Base-by-base conservation (phyloP, 768 basidiomycete species). In the Boletus pseudopeckii region DNA sequence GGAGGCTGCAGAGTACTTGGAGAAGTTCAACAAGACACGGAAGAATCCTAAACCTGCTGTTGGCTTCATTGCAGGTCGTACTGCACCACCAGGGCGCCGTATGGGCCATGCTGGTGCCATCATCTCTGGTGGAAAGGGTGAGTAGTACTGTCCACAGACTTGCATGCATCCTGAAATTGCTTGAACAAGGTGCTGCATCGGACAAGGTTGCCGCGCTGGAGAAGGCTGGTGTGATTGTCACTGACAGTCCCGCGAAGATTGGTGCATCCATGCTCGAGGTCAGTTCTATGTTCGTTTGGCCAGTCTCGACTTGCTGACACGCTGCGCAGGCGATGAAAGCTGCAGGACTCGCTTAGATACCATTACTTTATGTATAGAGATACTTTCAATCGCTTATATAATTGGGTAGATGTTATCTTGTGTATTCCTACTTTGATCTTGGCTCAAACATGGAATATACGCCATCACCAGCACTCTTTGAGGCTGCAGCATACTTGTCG, bases 91-190 rank as follows among this genome's bases (percentile, higher is more conserved):
- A 37, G 97, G 97, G 38, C 80, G 97, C 65, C 88, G 97, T 62
- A 99, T 98, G 95, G 93, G 95, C 44, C 94, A 98, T 67, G 94
- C 95, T 53, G 97, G 97, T 61, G 97, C 97, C 57, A 98, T 98
- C 71, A 98, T 98, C 57, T 86, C 91, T 48, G 97, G 97, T 57
- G 97, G 97, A 41, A 99, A 98, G 78, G 97, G 95, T 82, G 49
- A 63, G 76, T 52, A 46, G 36, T 4, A 38, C 45, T 0, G 22
- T 33, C 7, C 13, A n/a, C n/a, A 15, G 17, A 30, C 5, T 22
- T 5, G 45, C 44, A 30, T 26, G 22, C 17, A 11, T 47, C 26
- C 41, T 56, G n/a, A 50, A 22, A 10, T 26, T 6, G n/a, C 14
- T 46, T 26, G 44, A 38, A 56, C 24, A 58, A 88, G 87, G 89